phyloP scores from a whole-genome alignment of 495 filamentous ascomycete species.

The Hypoxylon rickii region DNA sequence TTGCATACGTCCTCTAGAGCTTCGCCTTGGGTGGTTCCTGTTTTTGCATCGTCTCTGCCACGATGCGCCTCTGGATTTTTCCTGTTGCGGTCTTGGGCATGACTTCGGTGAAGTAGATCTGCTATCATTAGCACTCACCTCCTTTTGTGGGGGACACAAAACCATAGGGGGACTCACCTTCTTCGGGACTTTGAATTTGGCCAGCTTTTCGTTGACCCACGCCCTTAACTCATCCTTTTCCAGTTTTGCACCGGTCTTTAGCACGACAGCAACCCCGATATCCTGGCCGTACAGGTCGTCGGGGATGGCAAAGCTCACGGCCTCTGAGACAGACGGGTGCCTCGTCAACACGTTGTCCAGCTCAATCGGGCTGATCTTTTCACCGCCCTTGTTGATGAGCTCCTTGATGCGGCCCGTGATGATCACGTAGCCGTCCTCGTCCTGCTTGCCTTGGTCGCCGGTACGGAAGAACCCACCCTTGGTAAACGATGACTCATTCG shows the following conservation, averaged over 20 bases:
- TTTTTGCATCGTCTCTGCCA: constrained; percentile 78
- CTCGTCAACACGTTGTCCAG: constrained; percentile 76
- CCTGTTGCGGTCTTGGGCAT: constrained; percentile 93
- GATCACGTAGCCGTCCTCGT: constrained; percentile 72
- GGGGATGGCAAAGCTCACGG: constrained; percentile 77
- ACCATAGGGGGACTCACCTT: constrained; percentile 60
- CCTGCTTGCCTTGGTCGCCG: constrained; percentile 78
- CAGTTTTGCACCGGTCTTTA: constrained; percentile 63
- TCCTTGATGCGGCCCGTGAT: constrained; percentile 85
- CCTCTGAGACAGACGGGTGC: constrained; percentile 72
- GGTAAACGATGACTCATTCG: constrained; percentile 72
- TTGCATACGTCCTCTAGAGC: constrained; percentile 35
- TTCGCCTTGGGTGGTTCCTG: constrained; percentile 47
- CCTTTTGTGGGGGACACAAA: no score
- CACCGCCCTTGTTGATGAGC: constrained; percentile 81
- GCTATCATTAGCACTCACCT: constrained; percentile 9
- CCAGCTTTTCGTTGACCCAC: constrained; percentile 69
- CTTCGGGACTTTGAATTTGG: constrained; percentile 86
- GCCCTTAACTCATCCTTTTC: constrained; percentile 61
- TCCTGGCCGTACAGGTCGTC: constrained; percentile 83
- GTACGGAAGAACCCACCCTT: constrained; percentile 77
- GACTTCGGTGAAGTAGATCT: constrained; percentile 76
- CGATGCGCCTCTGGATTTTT: constrained; percentile 80
- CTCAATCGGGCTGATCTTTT: constrained; percentile 85
- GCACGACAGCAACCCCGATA: constrained; percentile 73